Base-by-base conservation (phyloP, 768 basidiomycete genomes). In the Harrya chromipes region DNA sequence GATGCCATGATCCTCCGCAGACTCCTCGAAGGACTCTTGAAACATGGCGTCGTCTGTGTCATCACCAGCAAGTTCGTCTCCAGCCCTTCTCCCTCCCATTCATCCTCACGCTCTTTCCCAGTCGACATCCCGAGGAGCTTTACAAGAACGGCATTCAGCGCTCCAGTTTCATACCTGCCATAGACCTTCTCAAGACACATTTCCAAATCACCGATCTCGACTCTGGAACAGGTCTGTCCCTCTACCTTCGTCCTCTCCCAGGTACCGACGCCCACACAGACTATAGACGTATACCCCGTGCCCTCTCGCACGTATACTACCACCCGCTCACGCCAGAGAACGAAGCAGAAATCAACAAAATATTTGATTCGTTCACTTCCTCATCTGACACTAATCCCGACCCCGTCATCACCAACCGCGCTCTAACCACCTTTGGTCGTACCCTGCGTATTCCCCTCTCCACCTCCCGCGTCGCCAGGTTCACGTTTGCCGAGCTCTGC, bases 71-170 rank as follows among this genome's bases (percentile, higher is more conserved):
- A 99, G 95, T 97, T 50, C 62, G 90, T 50, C 36, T 49, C 26
- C 45, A 34, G 6, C 47, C 16, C 19, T 24, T 35, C 14, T 33
- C 42, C 17, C 23, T 33, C 36, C 24, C 23, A 11, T 41, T 39
- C 21, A 6, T 19, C 14, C 34, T 52, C 43, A 53, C 42, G 2
- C 26, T 1, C 40, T 1, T 37, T 38, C 40, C 40, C 29, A 99
- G 95, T 71, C 97, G 97, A 51, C 93, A 97, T 65, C 97, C 97
- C 3, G 88, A 97, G 60, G 91, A 97, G 26, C 76, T 99, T 1
- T 99, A 99, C 76, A 94, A 95, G 80, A 98, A 98, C 56, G 97
- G 97, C 0, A 97, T 99, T 37, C 97, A 99, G 66, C 82, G 97
- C 4, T 81, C 87, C 4, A 94, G 92, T 61, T 99, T 99, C 71